Base-by-base conservation (phyloP, 148 eudicot genomes). In the Salicornia ramosissima region DNA sequence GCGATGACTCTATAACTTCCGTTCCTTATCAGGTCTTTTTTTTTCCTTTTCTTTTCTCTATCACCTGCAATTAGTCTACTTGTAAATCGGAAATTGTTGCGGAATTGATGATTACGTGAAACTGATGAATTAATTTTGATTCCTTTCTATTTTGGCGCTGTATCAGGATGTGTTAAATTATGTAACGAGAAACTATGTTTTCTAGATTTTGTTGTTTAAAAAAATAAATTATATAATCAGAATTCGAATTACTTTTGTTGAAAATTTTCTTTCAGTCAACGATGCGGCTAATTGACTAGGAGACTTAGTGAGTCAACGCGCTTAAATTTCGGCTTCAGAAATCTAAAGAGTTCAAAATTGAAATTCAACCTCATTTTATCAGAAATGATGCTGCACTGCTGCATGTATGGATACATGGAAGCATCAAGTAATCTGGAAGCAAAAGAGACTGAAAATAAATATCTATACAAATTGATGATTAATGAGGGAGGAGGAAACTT, bases 1-100 rank as follows among this genome's bases (percentile, higher is more conserved):
- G 97, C 60, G 90, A 89, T 30, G 85, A 78, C 64, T 86, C 78
- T 63, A 30, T 89, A 16, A 81, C 84, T 33, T 64, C 79, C 28
- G 83, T 87, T 76, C 96, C 96, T 33, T 87, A 87, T 80, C 97
- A 92, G 97, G 97, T 91, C n/a, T n/a, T 65, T 31, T 71, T 57
- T 25, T 16, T 53, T 21, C 77, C 60, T 49, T 10, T n/a, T n/a
- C n/a, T n/a, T 42, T 46, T 36, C 64, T 26, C 9, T 55, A 19
- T 66, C 40, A 26, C 55, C 2, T 10, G 5, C n/a, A 26, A 21
- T 26, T 51, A 2, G 5, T 25, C n/a, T n/a, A n/a, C n/a, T n/a
- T n/a, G n/a, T 56, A 21, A 10, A 19, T 61, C 11, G 6, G 15
- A 13, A 25, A 15, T 24, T 31, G 15, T 6, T 51, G 19, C 22